Base-by-base conservation (phyloP, 1,284 basidiomycete genomes). In the Sporisorium iseilematis-ciliati region DNA sequence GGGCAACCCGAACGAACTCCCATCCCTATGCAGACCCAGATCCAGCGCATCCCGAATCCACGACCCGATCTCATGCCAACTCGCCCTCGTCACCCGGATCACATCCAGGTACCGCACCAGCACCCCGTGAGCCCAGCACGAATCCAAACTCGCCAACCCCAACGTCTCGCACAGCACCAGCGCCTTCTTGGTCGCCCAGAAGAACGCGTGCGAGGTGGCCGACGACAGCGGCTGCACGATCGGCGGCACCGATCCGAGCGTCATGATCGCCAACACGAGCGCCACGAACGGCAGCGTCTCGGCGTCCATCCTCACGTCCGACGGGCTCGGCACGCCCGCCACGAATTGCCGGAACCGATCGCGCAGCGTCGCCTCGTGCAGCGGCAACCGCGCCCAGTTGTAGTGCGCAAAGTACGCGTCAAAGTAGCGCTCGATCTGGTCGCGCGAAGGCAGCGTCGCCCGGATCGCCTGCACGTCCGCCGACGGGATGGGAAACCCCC, bases 101-200 rank as follows among this genome's bases (percentile, higher is more conserved):
- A 77, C 65, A n/a, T 77, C 75, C 21, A 77, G 42, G 23, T 77
- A 77, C 16, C 75, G 63, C 2, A 77, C 65, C 38, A 77, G 53
- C 12, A 71, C 63, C 4, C 65, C 75, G 21, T 77, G 75, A 0
- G 75, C 75, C 75, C 75, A 77, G 57, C 75, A 77, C 14, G 69
- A 73, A 35, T 77, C 69, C 41, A 77, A 29, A 41, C 75, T 73
- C 7, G 75, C 70, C 40, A 77, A 29, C 0, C 75, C 75, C 14
- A 77, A 51, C 45, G 65, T 72, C 48, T 77, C 75, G 57, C 75
- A 77, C 8, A 77, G 41, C 14, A 72, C 70, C 7, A 77, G 57
- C 20, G 70, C 75, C 54, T 77, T 77, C 7, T 77, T 77, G 10
- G 65, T 66, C 4, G 75, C 75, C 75, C 75, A 77, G 49, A 77